Percentiles rank a stretch among this genome's conserved stretches.
Conservation (phyloP, 164 flowering plant genomes). For the Stephania cephalantha region DNA sequence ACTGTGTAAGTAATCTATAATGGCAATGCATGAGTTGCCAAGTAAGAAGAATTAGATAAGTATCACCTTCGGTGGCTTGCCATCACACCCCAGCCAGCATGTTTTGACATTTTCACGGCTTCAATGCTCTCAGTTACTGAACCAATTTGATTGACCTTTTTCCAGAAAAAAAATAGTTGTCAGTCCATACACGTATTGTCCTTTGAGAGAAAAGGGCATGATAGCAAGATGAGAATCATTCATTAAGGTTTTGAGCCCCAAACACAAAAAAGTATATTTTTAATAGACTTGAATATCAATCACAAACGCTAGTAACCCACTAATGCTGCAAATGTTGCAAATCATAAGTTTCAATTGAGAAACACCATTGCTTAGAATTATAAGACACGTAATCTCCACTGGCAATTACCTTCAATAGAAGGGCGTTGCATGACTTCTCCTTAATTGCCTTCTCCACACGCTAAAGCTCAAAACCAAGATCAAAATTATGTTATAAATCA, state of each 20-base stretch:
- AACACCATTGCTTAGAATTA: too few species aligned
- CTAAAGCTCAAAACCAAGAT: constrained; percentile 18
- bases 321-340: too few species aligned
- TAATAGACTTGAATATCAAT: too few species aligned
- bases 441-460: constrained; percentile 55
- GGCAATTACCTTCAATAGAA: constrained; percentile 47
- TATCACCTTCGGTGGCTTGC: constrained; percentile 36
- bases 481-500: not conserved
- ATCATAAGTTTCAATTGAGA: too few species aligned
- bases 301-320: not conserved
- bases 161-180: not conserved
- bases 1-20: not conserved
- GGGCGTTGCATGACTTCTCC: constrained; percentile 57
- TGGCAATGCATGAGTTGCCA: not conserved
- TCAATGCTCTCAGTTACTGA: constrained; percentile 42
- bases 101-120: constrained; percentile 37
- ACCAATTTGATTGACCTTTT: constrained; percentile 37
- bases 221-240: not conserved
- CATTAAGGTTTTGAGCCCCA: not conserved
- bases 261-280: not conserved
- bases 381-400: too few species aligned
- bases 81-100: constrained; percentile 45
- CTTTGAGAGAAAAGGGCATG: not conserved
- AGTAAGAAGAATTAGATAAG: not conserved
- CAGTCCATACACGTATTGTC: not conserved